Conservation (phyloP, 106 monocot genomes). For the Hemerocallis citrina region DNA sequence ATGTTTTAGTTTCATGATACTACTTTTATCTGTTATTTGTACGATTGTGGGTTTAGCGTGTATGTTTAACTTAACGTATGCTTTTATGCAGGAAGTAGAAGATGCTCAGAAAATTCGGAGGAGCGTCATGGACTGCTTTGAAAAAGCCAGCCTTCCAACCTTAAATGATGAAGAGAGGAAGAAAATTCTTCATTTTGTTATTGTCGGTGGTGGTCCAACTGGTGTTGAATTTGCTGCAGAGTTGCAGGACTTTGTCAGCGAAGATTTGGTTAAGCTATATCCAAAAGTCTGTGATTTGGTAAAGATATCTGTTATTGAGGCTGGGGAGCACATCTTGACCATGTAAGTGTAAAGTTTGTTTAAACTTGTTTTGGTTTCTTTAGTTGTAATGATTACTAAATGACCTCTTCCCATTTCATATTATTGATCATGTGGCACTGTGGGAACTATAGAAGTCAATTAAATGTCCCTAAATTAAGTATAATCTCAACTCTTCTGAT, state of each 20-base stretch:
- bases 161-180: slow-evolving; percentile 48
- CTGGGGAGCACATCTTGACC: slow-evolving; percentile 54
- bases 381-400: no score
- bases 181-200: slow-evolving; percentile 36
- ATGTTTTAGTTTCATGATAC: no score
- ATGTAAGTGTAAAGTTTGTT: no score
- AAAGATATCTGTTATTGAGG: slow-evolving; percentile 46
- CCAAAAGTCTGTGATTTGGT: slow-evolving; percentile 32
- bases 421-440: no score
- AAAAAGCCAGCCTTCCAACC: slow-evolving; percentile 45
- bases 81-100: slow-evolving; percentile 46
- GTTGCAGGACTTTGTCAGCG: slow-evolving; percentile 58
- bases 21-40: no score
- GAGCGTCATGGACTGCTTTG: slow-evolving; percentile 52
- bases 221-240: slow-evolving; percentile 77
- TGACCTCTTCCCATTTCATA: no score
- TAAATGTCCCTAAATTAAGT: no score
- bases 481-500: no score
- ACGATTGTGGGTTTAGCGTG: no score
- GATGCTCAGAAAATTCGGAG: slow-evolving; percentile 53
- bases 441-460: no score
- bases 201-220: slow-evolving; percentile 52
- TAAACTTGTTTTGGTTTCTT: neutral
- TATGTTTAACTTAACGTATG: no score
- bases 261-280: slow-evolving; percentile 49